Base-by-base conservation (phyloP, 768 basidiomycete genomes). In the Lyophyllum decastes region DNA sequence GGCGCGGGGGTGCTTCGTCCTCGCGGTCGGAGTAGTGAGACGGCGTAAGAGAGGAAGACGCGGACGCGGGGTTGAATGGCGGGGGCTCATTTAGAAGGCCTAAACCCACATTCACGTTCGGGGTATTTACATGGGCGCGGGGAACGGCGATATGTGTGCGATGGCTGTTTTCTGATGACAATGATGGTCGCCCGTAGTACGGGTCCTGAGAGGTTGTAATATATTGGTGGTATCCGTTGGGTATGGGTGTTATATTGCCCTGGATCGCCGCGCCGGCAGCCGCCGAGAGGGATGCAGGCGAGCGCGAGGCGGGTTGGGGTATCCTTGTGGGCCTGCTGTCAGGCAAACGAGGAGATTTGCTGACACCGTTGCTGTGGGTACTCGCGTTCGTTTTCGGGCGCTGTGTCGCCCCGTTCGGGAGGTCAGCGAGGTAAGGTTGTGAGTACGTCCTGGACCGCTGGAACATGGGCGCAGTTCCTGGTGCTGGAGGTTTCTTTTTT, bases 401-500 rank as follows among this genome's bases (percentile, higher is more conserved):
- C 21, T 61, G 68, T 40, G 63, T 50, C 26, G 68, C 68, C 22
- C 68, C 66, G 52, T 73, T 72, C 7, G 70, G 56, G 16, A 63
- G 45, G 53, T 83, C 80, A 40, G 80, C 73, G 16, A 73, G 60
- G 59, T 80, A 81, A 5, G 87, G 88, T 64, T 84, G 82, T 22
- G 89, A 90, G 56, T 84, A 78, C 8, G 89, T 90, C 54, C 90
- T 81, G 16, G 82, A 65, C 54, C 88, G 87, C 61, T 76, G 81
- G 55, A 71, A 73, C 33, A 72, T 59, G 16, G 72, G 41, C 51
- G 40, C 40, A 16, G 58, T 22, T 24, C 40, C 48, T 12, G 57
- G 52, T 33, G 54, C 49, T 4, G 53, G 58, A 34, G 76, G 59
- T 48, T 68, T 64, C 59, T 72, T 68, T 53, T 72, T 60, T 30